Percentiles rank a stretch among this genome's conserved stretches.
phyloP scores from a whole-genome alignment of 2,329 filamentous ascomycete genomes.

The Cyphellophora europaea region DNA sequence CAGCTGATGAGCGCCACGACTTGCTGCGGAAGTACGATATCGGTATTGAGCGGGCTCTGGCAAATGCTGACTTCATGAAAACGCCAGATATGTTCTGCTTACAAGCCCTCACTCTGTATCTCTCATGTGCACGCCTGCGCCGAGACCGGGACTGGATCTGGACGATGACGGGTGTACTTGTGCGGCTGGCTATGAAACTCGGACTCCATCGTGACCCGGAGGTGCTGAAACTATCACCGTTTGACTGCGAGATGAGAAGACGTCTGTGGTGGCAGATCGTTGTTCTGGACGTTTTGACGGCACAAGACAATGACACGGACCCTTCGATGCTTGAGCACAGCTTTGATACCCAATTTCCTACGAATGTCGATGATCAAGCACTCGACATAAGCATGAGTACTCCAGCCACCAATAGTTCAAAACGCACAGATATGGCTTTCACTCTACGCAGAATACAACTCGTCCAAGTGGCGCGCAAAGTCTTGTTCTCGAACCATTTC shows the following conservation, averaged over 20 bases:
- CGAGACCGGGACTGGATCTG: constrained; percentile 32
- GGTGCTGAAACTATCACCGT: constrained; percentile 29
- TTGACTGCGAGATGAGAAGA: constrained; percentile 29
- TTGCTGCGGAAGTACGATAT: constrained; percentile 49
- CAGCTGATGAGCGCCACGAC: constrained; percentile 36
- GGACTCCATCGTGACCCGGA: constrained; percentile 19
- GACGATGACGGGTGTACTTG: constrained; percentile 30
- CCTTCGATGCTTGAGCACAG: constrained; percentile 46
- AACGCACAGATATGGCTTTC: constrained; percentile 19
- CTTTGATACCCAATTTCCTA: constrained; percentile 47
- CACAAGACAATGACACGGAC: constrained; percentile 55
- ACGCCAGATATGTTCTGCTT: constrained; percentile 52
- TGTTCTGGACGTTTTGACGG: constrained; percentile 49
- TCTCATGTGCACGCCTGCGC: constrained; percentile 39
- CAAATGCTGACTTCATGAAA: constrained; percentile 51
- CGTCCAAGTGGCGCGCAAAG: constrained; percentile 15
- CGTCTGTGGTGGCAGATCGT: constrained; percentile 26
- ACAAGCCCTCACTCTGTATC: constrained; percentile 52
- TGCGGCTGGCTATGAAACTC: constrained; percentile 27
- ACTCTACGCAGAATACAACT: constrained; percentile 17
- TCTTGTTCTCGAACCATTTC: constrained; percentile 18
- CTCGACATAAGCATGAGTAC: constrained; percentile 24
- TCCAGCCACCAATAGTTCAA: neutral
- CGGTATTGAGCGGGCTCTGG: constrained; percentile 52
- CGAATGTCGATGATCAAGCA: constrained; percentile 40